A percentile compares a stretch with the other conserved stretches of the same genome.
phyloP scores from a whole-genome alignment of 2,329 filamentous ascomycete genomes.

The Curvularia sp. region DNA sequence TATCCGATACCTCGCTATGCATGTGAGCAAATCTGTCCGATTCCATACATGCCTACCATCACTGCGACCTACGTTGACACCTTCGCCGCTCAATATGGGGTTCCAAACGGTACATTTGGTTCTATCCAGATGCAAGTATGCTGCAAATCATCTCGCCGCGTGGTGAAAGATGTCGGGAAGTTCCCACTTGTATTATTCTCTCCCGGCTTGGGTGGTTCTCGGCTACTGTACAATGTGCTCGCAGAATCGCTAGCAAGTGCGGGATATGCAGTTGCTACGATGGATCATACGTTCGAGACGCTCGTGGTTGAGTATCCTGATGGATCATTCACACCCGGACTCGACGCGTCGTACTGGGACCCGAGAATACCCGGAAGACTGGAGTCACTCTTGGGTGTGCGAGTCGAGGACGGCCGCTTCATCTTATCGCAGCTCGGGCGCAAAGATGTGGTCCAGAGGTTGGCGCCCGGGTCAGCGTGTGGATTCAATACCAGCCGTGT shows the following conservation, averaged over 20 bases:
- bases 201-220: too few relatives aligned
- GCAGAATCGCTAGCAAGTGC: background rate
- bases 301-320: conserved; percentile 1
- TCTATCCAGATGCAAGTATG: background rate
- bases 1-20: too few relatives aligned
- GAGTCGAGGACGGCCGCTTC: too few relatives aligned
- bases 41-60: background rate
- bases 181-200: too few relatives aligned
- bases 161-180: too few relatives aligned
- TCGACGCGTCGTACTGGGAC: too few relatives aligned
- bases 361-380: too few relatives aligned
- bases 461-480: background rate
- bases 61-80: background rate
- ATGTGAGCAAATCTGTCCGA: too few relatives aligned
- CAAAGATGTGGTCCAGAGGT: background rate
- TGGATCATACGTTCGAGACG: background rate
- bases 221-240: background rate
- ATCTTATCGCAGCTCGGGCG: background rate
- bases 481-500: background rate
- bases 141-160: too few relatives aligned
- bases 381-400: too few relatives aligned
- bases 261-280: conserved; percentile 1
- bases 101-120: background rate
- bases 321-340: background rate
- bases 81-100: background rate